These are phyloP conservation scores for Gypsophila paniculata DNA, from an alignment of 179 eudicot genomes.

Conservation along the genomic window DNA sequence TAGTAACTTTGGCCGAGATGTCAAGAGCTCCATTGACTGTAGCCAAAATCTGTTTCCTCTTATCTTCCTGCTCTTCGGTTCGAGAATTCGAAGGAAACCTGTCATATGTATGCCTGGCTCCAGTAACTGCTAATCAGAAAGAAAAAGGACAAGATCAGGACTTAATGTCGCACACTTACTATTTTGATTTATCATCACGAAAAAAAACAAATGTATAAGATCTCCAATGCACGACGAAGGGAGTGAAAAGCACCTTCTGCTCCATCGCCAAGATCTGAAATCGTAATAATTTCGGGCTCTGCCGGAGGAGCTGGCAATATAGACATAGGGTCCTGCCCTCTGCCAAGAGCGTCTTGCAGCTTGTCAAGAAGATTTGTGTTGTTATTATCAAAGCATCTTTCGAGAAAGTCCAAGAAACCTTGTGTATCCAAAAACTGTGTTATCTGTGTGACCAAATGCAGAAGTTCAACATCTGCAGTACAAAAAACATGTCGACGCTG, in stretches of 20 bases:
- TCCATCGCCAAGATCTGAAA: constrained; percentile 61
- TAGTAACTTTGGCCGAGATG: constrained; percentile 37
- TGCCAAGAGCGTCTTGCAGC: constrained; percentile 97
- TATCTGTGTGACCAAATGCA: constrained; percentile 58
- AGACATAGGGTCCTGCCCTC: constrained; percentile 87
- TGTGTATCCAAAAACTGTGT: constrained; percentile 90
- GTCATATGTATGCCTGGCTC: constrained; percentile 67
- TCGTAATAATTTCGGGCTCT: constrained; percentile 83
- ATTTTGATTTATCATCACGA: background rate
- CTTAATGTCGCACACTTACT: background rate
- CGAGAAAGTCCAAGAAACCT: constrained; percentile 94
- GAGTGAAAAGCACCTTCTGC: constrained; percentile 40
- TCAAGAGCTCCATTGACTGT: constrained; percentile 77
- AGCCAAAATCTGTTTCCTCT: constrained; percentile 80
- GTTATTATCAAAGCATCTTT: constrained; percentile 79
- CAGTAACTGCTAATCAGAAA: constrained; percentile 39
- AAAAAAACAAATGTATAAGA: background rate
- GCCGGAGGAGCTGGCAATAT: constrained; percentile 54
- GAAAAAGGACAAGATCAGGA: background rate
- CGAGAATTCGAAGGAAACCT: constrained; percentile 78
- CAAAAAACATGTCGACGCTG: background rate
- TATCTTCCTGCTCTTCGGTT: constrained; percentile 89
- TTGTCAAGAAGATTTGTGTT: constrained; percentile 83
- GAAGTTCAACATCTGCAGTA: constrained; percentile 8
- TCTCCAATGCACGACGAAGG: background rate